Evolutionary conservation across 306 rosid genomes (phyloP).

Genomic region (Cajanus cajan): DNA sequence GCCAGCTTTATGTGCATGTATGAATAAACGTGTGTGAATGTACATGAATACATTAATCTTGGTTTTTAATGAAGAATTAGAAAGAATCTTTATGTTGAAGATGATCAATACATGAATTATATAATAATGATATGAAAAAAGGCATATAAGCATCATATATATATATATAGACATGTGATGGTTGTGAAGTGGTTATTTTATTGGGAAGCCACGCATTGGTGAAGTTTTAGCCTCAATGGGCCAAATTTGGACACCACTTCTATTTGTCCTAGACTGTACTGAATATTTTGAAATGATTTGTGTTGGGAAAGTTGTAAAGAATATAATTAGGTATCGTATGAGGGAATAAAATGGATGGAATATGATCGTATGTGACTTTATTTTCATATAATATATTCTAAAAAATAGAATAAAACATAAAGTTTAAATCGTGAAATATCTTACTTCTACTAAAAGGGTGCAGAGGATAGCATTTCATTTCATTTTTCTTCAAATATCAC

Average conservation of each 20-base stretch:
- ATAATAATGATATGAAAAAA: background rate
- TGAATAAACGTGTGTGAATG: background rate
- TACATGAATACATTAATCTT: background rate
- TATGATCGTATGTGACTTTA: background rate
- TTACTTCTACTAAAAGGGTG: too few relatives aligned
- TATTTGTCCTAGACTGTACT: background rate
- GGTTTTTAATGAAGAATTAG: background rate
- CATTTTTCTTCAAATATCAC: too few relatives aligned
- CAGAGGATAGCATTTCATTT: too few relatives aligned
- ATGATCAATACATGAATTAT: background rate
- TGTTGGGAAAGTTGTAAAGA: background rate
- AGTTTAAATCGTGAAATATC: background rate
- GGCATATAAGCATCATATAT: background rate
- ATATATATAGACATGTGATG: background rate
- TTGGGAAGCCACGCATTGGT: slow-evolving; percentile 16
- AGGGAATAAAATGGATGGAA: background rate
- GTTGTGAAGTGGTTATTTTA: slow-evolving; percentile 11
- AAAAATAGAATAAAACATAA: background rate
- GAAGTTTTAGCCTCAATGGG: slow-evolving; percentile 5
- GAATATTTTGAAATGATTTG: background rate
- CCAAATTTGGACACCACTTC: slow-evolving; percentile 19
- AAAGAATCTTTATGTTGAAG: background rate
- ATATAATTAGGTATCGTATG: background rate
- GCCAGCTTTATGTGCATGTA: slow-evolving; percentile 5
- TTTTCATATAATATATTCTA: background rate